These are phyloP conservation scores for Xenoacremonium recifei DNA, from an alignment of 2,329 filamentous ascomycete genomes.

Conservation along the genomic window DNA sequence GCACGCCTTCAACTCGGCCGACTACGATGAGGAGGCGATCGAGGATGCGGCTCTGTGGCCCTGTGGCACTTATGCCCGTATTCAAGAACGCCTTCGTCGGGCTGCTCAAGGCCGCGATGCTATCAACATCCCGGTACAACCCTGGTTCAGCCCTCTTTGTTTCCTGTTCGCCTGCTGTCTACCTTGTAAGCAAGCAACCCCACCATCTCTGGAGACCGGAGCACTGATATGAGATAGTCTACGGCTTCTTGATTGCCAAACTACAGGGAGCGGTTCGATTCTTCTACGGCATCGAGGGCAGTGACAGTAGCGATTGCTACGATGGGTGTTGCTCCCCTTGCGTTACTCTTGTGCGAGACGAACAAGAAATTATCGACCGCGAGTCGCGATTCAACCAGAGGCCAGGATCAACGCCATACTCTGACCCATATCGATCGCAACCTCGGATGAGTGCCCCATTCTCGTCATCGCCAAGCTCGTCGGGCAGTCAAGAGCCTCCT, in stretches of 20 bases:
- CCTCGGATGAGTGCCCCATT: constrained; percentile 24
- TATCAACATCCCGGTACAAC: constrained; percentile 10
- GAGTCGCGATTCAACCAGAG: no score
- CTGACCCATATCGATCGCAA: constrained; percentile 18
- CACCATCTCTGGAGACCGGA: no score
- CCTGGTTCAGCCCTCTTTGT: constrained; percentile 22
- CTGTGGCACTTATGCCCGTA: constrained; percentile 28
- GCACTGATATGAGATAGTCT: constrained; percentile 24
- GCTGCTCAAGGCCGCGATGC: constrained; percentile 20
- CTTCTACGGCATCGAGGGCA: constrained; percentile 32
- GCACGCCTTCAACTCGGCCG: constrained; percentile 5
- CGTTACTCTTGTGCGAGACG: constrained; percentile 24
- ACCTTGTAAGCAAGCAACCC: constrained; percentile 21
- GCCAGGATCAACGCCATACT: background rate
- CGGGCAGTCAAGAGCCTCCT: no score
- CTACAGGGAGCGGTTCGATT: constrained; percentile 30
- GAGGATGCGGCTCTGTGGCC: constrained; percentile 17
- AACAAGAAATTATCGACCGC: constrained; percentile 32
- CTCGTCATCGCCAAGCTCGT: constrained; percentile 7
- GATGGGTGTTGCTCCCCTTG: constrained; percentile 29
- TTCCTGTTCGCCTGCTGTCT: constrained; percentile 20
- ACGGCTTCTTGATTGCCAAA: constrained; percentile 24
- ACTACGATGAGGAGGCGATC: constrained; percentile 5
- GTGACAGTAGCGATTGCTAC: constrained; percentile 17
- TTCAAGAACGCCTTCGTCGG: constrained; percentile 19